Base-by-base conservation (phyloP, 345 rosid genomes). In the Gossypium bickii region DNA sequence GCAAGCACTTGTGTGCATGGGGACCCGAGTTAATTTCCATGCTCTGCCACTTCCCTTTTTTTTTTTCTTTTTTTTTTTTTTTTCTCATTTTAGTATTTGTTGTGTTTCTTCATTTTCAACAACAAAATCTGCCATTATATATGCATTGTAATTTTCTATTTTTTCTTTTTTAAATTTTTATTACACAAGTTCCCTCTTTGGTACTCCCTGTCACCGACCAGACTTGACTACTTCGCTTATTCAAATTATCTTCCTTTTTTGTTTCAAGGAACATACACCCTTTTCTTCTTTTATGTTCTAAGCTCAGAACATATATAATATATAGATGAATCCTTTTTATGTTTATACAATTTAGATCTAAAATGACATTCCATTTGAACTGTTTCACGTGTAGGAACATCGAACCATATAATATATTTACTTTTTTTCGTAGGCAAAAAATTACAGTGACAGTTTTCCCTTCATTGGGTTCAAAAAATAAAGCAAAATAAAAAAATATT, bases 231-330 rank as follows among this genome's bases (percentile, higher is more conserved):
- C 51, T 47, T 47, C 3, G 20, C 8, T 38, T 63, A 47, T 47
- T 47, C 51, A 47, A 47, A 10, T 9, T 47, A 34, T 34, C 41
- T 12, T 47, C 13, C 15, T 24, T 57, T 57, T 24, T 45, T 47
- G 29, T 5, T 66, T 48, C 52, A 20, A 67, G 56, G 41, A 47
- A 67, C 71, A 47, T 67, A 29, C 69, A 65, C 27, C 69, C 17
- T 66, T 12, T 20, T 10, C 41, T 34, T 34, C 41, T 34, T 34
- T 34, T 5, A 34, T 34, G 41, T 34, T 34, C 7, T 34, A 34
- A 34, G 7, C 41, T 34, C 41, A 34, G 7, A 34, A 34, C 41
- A 34, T 34, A 34, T 34, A 34, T 34, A 34, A 34, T 34, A 5
- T 34, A 34, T 5, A 34, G 41, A 34, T 34, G 41, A 34, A 4